Conservation (phyloP, 148 eudicot species). For the Vaccinium corymbosum region DNA sequence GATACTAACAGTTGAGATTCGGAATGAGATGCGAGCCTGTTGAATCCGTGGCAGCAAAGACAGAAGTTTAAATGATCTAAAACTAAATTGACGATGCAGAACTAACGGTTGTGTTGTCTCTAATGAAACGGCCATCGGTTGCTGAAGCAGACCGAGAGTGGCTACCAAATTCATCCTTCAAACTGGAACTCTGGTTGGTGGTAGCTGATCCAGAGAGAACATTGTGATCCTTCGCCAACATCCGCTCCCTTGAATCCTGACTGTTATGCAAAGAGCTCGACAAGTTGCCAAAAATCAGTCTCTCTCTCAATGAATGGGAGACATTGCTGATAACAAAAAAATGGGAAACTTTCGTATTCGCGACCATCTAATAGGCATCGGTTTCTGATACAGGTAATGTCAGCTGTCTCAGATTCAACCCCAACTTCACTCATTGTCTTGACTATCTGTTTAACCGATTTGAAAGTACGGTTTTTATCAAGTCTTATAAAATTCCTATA, state of each 20-base stretch:
- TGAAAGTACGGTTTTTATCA: slow-evolving; percentile 38
- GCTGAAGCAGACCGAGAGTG: slow-evolving; percentile 46
- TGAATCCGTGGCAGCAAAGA: not conserved
- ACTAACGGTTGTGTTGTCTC: slow-evolving; percentile 23
- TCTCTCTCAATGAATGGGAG: slow-evolving; percentile 41
- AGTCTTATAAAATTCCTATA: slow-evolving; percentile 52
- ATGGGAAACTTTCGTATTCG: slow-evolving; percentile 15
- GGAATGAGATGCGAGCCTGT: too few relatives aligned
- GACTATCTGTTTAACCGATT: slow-evolving; percentile 47
- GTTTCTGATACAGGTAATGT: slow-evolving; percentile 34
- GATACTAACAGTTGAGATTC: too few relatives aligned
- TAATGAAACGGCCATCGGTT: slow-evolving; percentile 34
- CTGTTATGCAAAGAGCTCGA: slow-evolving; percentile 29
- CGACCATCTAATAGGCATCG: slow-evolving; percentile 40
- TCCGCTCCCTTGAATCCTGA: slow-evolving; percentile 60
- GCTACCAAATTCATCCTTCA: slow-evolving; percentile 38
- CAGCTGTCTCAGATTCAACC: slow-evolving; percentile 32
- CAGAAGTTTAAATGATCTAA: not conserved
- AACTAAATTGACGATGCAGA: slow-evolving; percentile 23
- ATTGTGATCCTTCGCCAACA: slow-evolving; percentile 52
- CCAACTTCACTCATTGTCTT: slow-evolving; percentile 35
- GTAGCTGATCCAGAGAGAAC: slow-evolving; percentile 61
- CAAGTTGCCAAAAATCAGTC: slow-evolving; percentile 17
- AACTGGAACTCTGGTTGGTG: slow-evolving; percentile 43
- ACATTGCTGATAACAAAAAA: slow-evolving; percentile 8